A percentile compares a stretch with the other conserved stretches of the same genome.
Evolutionary conservation across 2,329 filamentous ascomycete species (phyloP).

Genomic region (Neodidymelliopsis sp.): DNA sequence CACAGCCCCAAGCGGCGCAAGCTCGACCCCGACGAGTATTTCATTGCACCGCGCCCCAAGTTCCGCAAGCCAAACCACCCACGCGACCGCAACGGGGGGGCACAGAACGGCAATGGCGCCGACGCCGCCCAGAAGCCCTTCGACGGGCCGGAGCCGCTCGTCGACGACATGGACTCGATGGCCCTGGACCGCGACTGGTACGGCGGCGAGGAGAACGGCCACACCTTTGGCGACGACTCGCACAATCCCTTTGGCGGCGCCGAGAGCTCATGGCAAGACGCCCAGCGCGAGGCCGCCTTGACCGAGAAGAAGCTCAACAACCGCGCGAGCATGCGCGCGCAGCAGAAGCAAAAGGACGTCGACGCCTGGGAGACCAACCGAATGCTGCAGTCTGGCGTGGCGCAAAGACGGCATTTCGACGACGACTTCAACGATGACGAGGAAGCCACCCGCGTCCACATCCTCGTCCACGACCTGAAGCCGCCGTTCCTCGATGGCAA

Average conservation of each 20-base stretch:
- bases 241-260: slow-evolving; percentile 89
- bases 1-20: slow-evolving; percentile 71
- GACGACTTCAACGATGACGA: slow-evolving; percentile 89
- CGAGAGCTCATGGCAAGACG: slow-evolving; percentile 75
- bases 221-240: slow-evolving; percentile 88
- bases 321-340: slow-evolving; percentile 73
- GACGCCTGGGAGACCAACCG: slow-evolving; percentile 99
- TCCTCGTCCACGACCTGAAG: slow-evolving; percentile 90
- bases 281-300: slow-evolving; percentile 75
- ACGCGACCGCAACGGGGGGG: slow-evolving; percentile 48
- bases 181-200: slow-evolving; percentile 94
- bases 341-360: slow-evolving; percentile 90
- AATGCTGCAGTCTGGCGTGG: slow-evolving; percentile 95
- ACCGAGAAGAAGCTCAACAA: slow-evolving; percentile 81
- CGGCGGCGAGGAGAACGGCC: slow-evolving; percentile 81
- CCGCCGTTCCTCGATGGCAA: slow-evolving; percentile 95
- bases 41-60: slow-evolving; percentile 59
- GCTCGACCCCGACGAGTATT: slow-evolving; percentile 69
- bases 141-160: slow-evolving; percentile 67
- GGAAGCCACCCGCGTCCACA: slow-evolving; percentile 85
- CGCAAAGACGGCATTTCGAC: slow-evolving; percentile 83
- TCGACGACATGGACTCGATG: slow-evolving; percentile 72
- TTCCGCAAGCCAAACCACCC: slow-evolving; percentile 46
- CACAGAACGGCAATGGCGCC: slow-evolving; percentile 38
- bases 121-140: slow-evolving; percentile 64